Evolutionary conservation across 768 basidiomycete species (phyloP), one percentile per base, ranked within the genome.

Genomic region (Kwoniella europaea): DNA sequence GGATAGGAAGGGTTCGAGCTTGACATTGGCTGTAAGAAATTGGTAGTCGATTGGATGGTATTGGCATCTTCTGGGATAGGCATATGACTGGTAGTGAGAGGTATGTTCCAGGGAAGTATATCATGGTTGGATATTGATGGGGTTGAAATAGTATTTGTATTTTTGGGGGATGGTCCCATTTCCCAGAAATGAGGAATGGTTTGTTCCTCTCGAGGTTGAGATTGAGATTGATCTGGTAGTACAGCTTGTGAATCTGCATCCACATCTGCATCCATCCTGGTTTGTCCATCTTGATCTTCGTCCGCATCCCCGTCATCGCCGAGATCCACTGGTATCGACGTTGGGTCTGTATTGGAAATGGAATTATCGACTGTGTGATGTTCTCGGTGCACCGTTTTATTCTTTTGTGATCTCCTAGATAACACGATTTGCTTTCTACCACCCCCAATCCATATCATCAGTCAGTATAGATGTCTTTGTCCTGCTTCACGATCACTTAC

Each of bases 361-460:
- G 35, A 42, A n/a, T 22, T 22, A 41, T 10, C 62, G 62, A 52
- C 46, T 50, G 24, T 63, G 46, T 50, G 46, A 6, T 50, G 43
- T 63, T 43, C n/a, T 57, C 27, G 43, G 29, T 67, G 65, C 7
- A 9, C 5, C 7, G 4, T 35, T 65, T 50, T 56, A 42, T 29
- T 29, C 35, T 46, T 61, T 7, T 54, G 61, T 5, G 60, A 41
- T 22, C 67, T 15, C 57, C 50, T 68, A 10, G 58, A 60, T 16
- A 62, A 57, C 24, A 68, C 67, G 2, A 62, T 68, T 43, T 68
- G 29, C 27, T 68, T 68, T 22, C 67, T 68, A 44, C 42, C 35
- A 35, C 7, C 35, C 35, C 7, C 35, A 35, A 35, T 35, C 35
- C 35, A 24, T 15, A 58, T 52, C 35, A 35, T 3, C 41, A 43